phyloP scores from a whole-genome alignment of 208 protist species.

The Leptomonas pyrrhocoris region DNA sequence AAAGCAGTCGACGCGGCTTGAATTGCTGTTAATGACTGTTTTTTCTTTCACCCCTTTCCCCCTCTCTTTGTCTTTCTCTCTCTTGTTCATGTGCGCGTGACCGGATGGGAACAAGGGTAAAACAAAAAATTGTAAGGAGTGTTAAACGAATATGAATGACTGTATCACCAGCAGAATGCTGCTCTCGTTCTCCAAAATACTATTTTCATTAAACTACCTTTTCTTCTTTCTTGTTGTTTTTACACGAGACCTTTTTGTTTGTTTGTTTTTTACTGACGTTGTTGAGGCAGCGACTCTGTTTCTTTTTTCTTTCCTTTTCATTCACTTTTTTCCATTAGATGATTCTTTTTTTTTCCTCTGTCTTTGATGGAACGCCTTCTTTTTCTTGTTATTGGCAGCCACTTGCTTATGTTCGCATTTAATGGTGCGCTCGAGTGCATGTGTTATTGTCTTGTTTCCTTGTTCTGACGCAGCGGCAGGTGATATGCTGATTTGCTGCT shows the following conservation, averaged over 20 bases:
- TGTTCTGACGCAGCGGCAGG: no score
- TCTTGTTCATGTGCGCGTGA: constrained; percentile 4
- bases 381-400: constrained; percentile 7
- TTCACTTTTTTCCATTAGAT: no score
- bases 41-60: no score
- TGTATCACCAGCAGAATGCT: no score
- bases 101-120: no score
- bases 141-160: no score
- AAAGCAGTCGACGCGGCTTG: no score
- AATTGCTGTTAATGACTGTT: no score
- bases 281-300: no score
- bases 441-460: constrained; percentile 2
- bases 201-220: background rate
- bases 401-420: constrained; percentile 9
- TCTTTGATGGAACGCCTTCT: background rate
- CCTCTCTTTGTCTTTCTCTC: constrained; percentile 7
- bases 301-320: background rate
- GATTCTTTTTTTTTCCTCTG: constrained; percentile 11
- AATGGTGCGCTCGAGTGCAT: no score
- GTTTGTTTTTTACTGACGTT: constrained; percentile 1
- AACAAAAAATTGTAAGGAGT: no score
- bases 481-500: background rate
- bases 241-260: background rate
- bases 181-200: no score
- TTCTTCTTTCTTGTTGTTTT: constrained; percentile 14